These are phyloP conservation scores for Jamesozyma piceae DNA, from an alignment of 805 yeast species.

Conservation along the genomic window DNA sequence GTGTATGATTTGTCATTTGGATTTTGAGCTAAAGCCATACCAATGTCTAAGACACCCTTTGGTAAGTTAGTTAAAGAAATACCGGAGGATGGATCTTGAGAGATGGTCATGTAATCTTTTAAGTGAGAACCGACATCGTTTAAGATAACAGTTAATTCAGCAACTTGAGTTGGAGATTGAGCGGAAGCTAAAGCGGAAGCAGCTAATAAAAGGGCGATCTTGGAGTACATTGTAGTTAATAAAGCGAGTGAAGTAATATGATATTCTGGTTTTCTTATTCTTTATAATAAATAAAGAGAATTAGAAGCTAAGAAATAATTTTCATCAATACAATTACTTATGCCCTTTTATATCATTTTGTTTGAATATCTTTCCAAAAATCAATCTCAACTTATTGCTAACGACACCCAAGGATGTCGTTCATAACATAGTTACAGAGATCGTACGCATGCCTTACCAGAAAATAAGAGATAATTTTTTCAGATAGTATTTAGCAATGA, in stretches of 20 bases:
- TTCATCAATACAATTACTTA: neutral
- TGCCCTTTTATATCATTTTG: neutral
- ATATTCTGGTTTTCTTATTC: neutral
- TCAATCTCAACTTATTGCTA: neutral
- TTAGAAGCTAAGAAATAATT: neutral
- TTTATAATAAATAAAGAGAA: neutral
- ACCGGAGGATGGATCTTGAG: constrained; percentile 9
- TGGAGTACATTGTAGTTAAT: constrained; percentile 9
- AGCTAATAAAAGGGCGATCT: constrained; percentile 14
- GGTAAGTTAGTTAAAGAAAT: constrained; percentile 13
- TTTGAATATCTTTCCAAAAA: neutral
- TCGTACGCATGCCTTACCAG: neutral
- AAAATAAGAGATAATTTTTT: too few relatives aligned
- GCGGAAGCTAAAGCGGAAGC: constrained; percentile 16
- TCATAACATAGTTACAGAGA: neutral
- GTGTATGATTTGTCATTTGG: constrained; percentile 31
- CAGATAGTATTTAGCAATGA: too few relatives aligned
- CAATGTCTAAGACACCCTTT: constrained; percentile 17
- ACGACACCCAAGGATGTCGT: neutral
- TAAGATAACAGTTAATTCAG: constrained; percentile 16
- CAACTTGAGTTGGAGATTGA: constrained; percentile 11
- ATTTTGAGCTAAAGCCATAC: constrained; percentile 16
- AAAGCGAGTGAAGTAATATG: constrained; percentile 6
- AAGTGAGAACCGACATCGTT: constrained; percentile 16
- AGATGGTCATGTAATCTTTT: constrained; percentile 12